phyloP scores from a whole-genome alignment of 257 asterid genomes.

The Fraxinus americana region DNA sequence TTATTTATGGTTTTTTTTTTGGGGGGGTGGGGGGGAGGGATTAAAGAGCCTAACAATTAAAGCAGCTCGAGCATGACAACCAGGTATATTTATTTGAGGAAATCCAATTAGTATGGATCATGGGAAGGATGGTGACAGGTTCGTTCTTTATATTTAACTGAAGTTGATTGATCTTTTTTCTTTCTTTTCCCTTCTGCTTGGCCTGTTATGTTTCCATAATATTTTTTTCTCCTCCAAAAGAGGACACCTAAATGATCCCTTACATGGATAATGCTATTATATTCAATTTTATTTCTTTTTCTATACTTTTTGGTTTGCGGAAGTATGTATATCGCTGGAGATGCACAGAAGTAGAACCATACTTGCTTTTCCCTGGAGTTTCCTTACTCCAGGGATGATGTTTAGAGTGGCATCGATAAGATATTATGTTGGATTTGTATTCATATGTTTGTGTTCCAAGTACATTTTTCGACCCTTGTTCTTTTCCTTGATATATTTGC shows the following conservation, averaged over 20 bases:
- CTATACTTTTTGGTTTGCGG: too few relatives aligned
- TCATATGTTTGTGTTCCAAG: too few relatives aligned
- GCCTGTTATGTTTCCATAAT: background rate
- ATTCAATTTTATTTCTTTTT: too few relatives aligned
- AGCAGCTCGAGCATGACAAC: background rate
- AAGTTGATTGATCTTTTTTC: background rate
- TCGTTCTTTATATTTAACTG: too few relatives aligned
- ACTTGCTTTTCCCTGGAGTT: background rate
- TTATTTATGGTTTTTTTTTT: too few relatives aligned
- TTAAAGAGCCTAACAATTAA: background rate
- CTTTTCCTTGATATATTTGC: slow-evolving; percentile 13
- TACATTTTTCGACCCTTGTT: too few relatives aligned
- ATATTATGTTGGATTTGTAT: background rate
- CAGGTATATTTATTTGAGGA: background rate
- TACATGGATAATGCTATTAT: background rate
- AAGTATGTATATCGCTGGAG: too few relatives aligned
- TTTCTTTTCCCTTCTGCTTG: background rate
- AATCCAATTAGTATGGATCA: too few relatives aligned
- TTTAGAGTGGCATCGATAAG: background rate
- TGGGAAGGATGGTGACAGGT: background rate
- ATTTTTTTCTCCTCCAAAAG: background rate
- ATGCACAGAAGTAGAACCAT: too few relatives aligned
- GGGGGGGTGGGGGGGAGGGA: background rate
- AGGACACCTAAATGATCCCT: background rate
- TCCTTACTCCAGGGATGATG: background rate